Percentiles rank a stretch among this genome's conserved stretches.
Conservation (phyloP, 495 filamentous ascomycete genomes). For the Tuber magnatum region DNA sequence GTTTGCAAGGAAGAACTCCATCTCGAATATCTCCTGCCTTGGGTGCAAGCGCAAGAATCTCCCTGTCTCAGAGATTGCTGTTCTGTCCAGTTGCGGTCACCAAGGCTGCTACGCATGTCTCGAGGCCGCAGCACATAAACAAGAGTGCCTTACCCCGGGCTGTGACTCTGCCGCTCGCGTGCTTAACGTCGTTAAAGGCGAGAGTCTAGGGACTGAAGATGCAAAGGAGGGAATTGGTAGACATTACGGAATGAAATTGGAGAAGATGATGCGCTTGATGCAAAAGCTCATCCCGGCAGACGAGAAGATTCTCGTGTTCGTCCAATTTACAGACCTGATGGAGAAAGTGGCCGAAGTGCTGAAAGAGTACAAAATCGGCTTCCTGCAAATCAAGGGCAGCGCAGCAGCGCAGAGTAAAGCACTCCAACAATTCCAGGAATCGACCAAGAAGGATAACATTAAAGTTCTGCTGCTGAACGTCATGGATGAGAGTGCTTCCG, state of each 20-base stretch:
- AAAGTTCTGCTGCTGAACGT: constrained; percentile 63
- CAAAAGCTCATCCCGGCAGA: constrained; percentile 41
- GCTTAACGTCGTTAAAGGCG: constrained; percentile 43
- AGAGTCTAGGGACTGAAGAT: constrained; percentile 41
- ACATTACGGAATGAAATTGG: constrained; percentile 47
- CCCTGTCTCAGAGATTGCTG: constrained; percentile 37
- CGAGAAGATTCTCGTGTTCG: constrained; percentile 51
- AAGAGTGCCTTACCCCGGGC: constrained; percentile 34
- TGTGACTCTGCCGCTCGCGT: constrained; percentile 35
- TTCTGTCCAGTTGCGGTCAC: constrained; percentile 52
- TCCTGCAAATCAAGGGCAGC: constrained; percentile 28
- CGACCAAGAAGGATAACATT: constrained; percentile 28
- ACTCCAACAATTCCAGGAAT: constrained; percentile 47
- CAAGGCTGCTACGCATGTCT: constrained; percentile 46
- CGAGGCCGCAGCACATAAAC: constrained; percentile 26
- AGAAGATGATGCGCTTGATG: constrained; percentile 47
- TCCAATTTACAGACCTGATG: constrained; percentile 49
- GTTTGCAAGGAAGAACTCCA: constrained; percentile 30
- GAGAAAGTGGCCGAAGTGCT: constrained; percentile 39
- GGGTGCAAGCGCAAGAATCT: constrained; percentile 36
- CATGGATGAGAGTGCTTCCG: constrained; percentile 57
- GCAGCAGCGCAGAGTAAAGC: constrained; percentile 35
- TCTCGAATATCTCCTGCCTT: constrained; percentile 39
- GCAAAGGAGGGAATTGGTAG: constrained; percentile 31
- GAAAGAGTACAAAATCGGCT: constrained; percentile 28